These are phyloP conservation scores for Aspergillus luchuensis DNA, from an alignment of 2,329 filamentous ascomycete species.

Conservation along the genomic window DNA sequence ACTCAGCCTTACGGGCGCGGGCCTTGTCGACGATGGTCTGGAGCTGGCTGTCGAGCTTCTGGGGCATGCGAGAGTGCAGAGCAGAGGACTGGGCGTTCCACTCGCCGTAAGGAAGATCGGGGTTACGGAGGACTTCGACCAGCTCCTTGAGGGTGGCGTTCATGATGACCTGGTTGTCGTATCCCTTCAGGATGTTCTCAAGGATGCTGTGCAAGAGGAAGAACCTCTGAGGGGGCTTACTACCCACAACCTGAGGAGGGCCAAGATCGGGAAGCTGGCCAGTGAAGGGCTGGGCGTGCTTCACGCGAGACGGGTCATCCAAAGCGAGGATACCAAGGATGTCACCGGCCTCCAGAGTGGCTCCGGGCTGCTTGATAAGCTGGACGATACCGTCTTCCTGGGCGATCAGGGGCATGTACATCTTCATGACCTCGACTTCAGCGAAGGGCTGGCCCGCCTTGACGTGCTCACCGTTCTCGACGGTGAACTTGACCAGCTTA, in stretches of 20 bases:
- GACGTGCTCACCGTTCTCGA: conserved; percentile 93
- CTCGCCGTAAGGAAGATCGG: conserved; percentile 91
- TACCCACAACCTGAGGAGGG: conserved; percentile 81
- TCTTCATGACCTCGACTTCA: conserved; percentile 99
- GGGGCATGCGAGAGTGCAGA: conserved; percentile 94
- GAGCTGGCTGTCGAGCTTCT: conserved; percentile 82
- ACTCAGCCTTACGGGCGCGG: conserved; percentile 76
- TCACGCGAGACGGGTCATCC: conserved; percentile 93
- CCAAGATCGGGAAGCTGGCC: conserved; percentile 87
- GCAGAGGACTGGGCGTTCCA: conserved; percentile 96
- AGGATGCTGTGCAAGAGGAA: conserved; percentile 74
- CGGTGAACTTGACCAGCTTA: conserved; percentile 96
- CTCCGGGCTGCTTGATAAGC: conserved; percentile 97
- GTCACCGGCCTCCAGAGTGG: conserved; percentile 96
- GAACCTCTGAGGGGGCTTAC: conserved; percentile 89
- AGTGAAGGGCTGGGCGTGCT: conserved; percentile 92
- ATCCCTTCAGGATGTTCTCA: conserved; percentile 85
- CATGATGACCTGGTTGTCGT: conserved; percentile 98
- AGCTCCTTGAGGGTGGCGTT: conserved; percentile 79
- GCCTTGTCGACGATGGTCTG: conserved; percentile 84
- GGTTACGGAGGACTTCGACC: conserved; percentile 84
- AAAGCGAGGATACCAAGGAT: conserved; percentile 96
- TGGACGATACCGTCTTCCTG: conserved; percentile 96
- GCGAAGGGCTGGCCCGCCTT: conserved; percentile 90
- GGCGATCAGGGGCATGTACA: conserved; percentile 98